Evolutionary conservation across 768 basidiomycete species (phyloP), one percentile per base, ranked within the genome.

Genomic region (Gloeophyllum trabeum): DNA sequence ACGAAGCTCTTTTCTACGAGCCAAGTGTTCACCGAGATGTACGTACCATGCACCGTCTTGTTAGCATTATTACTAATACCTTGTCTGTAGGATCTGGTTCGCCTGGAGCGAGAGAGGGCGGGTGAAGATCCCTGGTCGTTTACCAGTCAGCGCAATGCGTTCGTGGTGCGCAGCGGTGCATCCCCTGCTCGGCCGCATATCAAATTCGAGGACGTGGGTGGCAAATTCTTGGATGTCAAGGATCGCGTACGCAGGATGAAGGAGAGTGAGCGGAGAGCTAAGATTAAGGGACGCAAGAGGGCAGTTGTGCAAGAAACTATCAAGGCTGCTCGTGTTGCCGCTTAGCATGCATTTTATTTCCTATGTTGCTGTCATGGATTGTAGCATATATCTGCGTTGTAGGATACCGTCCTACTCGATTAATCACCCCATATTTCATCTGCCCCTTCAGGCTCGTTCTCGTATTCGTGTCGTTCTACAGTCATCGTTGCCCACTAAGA

Each of bases 121-220:
- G n/a, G n/a, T n/a, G n/a, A n/a, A n/a, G n/a, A n/a, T 16, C 28
- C 28, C 16, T 32, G 28, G 28, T 32, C 28, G 28, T 10, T 32
- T 10, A 32, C 28, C 28, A 32, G 10, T 16, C 28, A 10, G 10
- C 10, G 10, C 28, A 32, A 32, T 16, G 16, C 16, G 10, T 10
- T 16, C 28, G 16, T 32, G 16, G 28, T 16, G 10, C 10, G 16
- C 10, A 32, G 10, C 20, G 36, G 36, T 19, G 20, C 59, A 35
- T 64, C 62, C 19, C 49, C 54, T 5, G 72, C 73, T 13, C 74
- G 76, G 30, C 69, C 79, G 6, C 53, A 73, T 2, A 66, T 83
- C 36, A 71, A 70, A 52, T 85, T 90, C 50, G 61, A 83, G 14
- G 86, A 90, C 52, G 75, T 88, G 3, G 86, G 86, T 1, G 70